phyloP scores from a whole-genome alignment of 257 asterid species.

The Penstemon newberryi region DNA sequence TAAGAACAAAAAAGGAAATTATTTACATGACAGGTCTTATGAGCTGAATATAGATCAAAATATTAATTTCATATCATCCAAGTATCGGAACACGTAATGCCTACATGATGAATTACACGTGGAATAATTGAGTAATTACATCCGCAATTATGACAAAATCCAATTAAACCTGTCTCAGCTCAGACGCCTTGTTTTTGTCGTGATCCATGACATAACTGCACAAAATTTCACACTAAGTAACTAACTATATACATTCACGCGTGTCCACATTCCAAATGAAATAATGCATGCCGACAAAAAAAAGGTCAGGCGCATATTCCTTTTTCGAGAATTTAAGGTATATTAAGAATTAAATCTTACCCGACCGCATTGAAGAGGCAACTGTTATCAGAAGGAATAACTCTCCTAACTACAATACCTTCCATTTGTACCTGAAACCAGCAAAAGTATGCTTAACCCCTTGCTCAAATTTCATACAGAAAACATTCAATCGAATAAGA shows the following conservation, averaged over 20 bases:
- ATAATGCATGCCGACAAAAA: constrained; percentile 1
- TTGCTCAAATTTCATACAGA: constrained; percentile 1
- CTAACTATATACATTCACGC: not conserved
- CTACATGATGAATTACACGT: constrained; percentile 16
- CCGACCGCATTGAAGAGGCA: constrained; percentile 98
- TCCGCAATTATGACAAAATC: constrained; percentile 6
- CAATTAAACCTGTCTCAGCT: constrained; percentile 79
- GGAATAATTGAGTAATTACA: not conserved
- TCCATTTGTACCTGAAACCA: constrained; percentile 58
- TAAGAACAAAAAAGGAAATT: not conserved
- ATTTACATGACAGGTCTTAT: not conserved
- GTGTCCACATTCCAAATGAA: constrained; percentile 5
- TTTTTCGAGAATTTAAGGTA: constrained; percentile 8
- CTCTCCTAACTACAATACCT: constrained; percentile 75
- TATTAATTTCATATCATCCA: not conserved
- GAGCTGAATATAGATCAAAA: constrained; percentile 17
- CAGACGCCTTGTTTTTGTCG: constrained; percentile 74
- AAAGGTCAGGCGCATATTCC: not conserved
- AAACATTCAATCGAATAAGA: constrained; percentile 1
- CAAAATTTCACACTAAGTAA: constrained; percentile 23
- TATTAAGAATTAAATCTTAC: constrained; percentile 41
- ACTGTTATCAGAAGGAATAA: constrained; percentile 93
- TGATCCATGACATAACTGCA: constrained; percentile 93
- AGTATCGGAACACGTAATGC: constrained; percentile 4
- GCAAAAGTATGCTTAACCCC: constrained; percentile 10